A percentile compares a stretch with the other conserved stretches of the same genome.
Conservation (phyloP, 768 basidiomycete species). For the Podaxis pistillaris region DNA sequence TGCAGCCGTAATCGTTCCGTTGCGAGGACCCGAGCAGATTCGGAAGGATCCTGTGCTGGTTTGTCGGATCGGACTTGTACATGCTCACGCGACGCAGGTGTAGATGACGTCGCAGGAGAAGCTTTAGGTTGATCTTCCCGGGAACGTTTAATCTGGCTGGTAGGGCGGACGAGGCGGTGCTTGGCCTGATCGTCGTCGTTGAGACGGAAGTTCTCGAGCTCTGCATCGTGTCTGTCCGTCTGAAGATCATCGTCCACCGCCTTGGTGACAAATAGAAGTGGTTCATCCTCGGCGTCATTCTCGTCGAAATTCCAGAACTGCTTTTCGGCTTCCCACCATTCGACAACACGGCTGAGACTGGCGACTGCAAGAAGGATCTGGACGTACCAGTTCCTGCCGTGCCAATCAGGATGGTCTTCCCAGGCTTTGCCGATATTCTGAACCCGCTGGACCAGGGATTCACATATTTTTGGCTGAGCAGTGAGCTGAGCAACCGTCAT, state of each 20-base stretch:
- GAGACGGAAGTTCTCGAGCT: constrained; percentile 45
- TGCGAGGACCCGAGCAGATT: constrained; percentile 81
- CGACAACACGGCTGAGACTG: constrained; percentile 92
- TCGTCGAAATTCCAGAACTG: constrained; percentile 99
- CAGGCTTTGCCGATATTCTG: constrained; percentile 92
- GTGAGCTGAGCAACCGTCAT: constrained; percentile 87
- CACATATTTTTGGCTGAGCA: constrained; percentile 80
- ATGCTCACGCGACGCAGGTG: constrained; percentile 32
- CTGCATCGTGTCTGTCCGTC: constrained; percentile 38
- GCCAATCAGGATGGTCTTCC: constrained; percentile 99
- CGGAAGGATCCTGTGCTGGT: constrained; percentile 51
- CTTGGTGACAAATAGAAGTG: constrained; percentile 91
- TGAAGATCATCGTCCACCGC: constrained; percentile 61
- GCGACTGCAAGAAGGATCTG: constrained; percentile 95
- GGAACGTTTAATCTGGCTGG: constrained; percentile 49
- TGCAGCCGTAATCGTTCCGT: constrained; percentile 86
- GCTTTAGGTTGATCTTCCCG: constrained; percentile 60
- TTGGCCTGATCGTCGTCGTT: constrained; percentile 53
- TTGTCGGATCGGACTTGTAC: constrained; percentile 39
- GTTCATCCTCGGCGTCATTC: constrained; percentile 88
- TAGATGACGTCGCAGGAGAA: constrained; percentile 28
- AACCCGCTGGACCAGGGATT: constrained; percentile 84
- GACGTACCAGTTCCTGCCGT: constrained; percentile 97
- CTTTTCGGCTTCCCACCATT: constrained; percentile 99
- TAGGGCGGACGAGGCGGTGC: constrained; percentile 46